A percentile compares a stretch with the other conserved stretches of the same genome.
phyloP scores from a whole-genome alignment of 2,329 filamentous ascomycete genomes.

The Talaromyces amestolkiae region DNA sequence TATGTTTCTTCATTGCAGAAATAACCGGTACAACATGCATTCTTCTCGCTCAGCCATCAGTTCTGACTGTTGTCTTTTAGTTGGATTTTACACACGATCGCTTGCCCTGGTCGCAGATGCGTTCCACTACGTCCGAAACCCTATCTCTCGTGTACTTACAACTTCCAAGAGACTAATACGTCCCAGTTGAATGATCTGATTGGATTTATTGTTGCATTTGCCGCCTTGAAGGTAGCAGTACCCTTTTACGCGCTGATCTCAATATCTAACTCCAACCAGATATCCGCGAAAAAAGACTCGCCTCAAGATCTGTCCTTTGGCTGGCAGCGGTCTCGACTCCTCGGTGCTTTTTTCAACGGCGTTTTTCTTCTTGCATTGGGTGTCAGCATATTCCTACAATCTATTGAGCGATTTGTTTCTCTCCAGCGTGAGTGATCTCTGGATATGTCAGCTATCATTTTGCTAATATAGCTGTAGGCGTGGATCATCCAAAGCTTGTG shows the following conservation, averaged over 20 bases:
- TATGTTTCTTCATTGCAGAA: constrained; percentile 48
- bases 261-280: background rate
- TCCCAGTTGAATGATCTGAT: constrained; percentile 63
- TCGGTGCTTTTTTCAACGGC: constrained; percentile 79
- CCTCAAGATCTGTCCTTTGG: constrained; percentile 60
- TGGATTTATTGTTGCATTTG: constrained; percentile 65
- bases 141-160: background rate
- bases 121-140: constrained; percentile 66
- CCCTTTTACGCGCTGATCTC: background rate
- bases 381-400: constrained; percentile 70
- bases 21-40: constrained; percentile 38
- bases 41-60: background rate
- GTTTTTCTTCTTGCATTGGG: constrained; percentile 70
- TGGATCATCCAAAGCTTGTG: constrained; percentile 65
- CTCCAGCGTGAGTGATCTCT: constrained; percentile 10
- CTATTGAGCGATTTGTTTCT: constrained; percentile 57
- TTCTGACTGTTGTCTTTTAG: constrained; percentile 31
- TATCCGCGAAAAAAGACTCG: constrained; percentile 12
- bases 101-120: constrained; percentile 73
- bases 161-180: constrained; percentile 10
- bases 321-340: constrained; percentile 71
- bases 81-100: constrained; percentile 68
- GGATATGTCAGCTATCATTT: background rate
- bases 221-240: constrained; percentile 57
- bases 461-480: constrained; percentile 43